These are phyloP conservation scores for Lojkania enalia DNA, from an alignment of 2,329 filamentous ascomycete species.

Conservation along the genomic window DNA sequence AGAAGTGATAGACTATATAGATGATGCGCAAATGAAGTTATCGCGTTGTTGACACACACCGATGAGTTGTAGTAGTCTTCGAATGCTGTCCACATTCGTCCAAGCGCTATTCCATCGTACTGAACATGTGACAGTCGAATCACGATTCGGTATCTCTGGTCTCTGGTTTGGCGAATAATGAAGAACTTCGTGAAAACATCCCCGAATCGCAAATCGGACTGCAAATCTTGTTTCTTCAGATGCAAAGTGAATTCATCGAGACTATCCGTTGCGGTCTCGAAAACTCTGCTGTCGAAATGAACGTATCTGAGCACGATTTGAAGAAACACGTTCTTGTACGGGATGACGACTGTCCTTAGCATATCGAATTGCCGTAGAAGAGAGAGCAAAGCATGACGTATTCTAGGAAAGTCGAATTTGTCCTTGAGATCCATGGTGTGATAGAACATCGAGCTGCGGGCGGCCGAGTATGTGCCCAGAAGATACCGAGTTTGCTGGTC, in stretches of 20 bases:
- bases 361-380: constrained; percentile 8
- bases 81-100: constrained; percentile 8
- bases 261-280: constrained; percentile 8
- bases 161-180: constrained; percentile 8
- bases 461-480: constrained; percentile 5
- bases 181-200: constrained; percentile 9
- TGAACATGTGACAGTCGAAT: constrained; percentile 10
- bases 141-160: constrained; percentile 8
- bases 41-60: constrained; percentile 5
- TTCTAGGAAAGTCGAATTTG: constrained; percentile 8
- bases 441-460: constrained; percentile 3
- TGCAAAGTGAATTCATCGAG: constrained; percentile 8
- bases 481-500: constrained; percentile 7
- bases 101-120: constrained; percentile 8
- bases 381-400: constrained; percentile 7
- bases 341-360: constrained; percentile 8
- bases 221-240: constrained; percentile 7
- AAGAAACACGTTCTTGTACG: constrained; percentile 7
- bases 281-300: constrained; percentile 5
- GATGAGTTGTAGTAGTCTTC: constrained; percentile 9
- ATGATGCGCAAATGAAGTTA: constrained; percentile 8
- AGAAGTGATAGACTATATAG: constrained; percentile 9
- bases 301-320: constrained; percentile 8
- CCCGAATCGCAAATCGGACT: constrained; percentile 6
- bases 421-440: constrained; percentile 5